These are phyloP conservation scores for Azolla pinnata DNA, from an alignment of 75 land plant species.

Conservation along the genomic window DNA sequence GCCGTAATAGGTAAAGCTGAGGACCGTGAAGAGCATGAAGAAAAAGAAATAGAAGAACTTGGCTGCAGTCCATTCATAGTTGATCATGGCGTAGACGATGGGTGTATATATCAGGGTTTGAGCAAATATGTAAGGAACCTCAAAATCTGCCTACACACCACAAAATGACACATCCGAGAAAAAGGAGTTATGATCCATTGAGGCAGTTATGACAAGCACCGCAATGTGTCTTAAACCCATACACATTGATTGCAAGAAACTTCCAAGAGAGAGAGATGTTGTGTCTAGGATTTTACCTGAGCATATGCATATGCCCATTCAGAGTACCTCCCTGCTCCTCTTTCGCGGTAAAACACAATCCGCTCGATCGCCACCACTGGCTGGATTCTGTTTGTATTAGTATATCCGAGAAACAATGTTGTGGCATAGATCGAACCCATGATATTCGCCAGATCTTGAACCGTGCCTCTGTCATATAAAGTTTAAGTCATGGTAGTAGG, in stretches of 20 bases:
- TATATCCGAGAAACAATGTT: conserved; percentile 39
- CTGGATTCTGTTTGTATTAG: conserved; percentile 31
- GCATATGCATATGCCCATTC: conserved; percentile 52
- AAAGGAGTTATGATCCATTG: too few relatives aligned
- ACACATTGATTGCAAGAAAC: too few relatives aligned
- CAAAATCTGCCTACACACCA: too few relatives aligned
- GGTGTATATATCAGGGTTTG: conserved; percentile 16
- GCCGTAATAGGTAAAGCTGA: conserved; percentile 31
- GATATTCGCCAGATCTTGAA: conserved; percentile 42
- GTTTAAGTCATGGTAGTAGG: neutral
- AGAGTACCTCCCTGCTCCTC: conserved; percentile 71
- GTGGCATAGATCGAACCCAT: conserved; percentile 51
- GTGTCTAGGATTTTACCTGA: conserved; percentile 37
- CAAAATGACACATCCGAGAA: too few relatives aligned
- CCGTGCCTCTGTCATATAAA: conserved; percentile 12
- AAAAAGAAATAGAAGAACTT: conserved; percentile 20
- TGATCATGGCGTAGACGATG: conserved; percentile 20
- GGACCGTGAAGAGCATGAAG: conserved; percentile 25
- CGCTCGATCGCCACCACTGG: conserved; percentile 49
- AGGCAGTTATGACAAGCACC: too few relatives aligned
- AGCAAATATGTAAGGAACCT: conserved; percentile 18
- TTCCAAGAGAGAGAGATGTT: conserved; percentile 3
- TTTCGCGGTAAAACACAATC: conserved; percentile 49
- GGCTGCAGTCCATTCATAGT: conserved; percentile 15
- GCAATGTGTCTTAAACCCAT: too few relatives aligned